Base-by-base conservation (phyloP, 2,329 filamentous ascomycete genomes). In the Byssothecium circinans region DNA sequence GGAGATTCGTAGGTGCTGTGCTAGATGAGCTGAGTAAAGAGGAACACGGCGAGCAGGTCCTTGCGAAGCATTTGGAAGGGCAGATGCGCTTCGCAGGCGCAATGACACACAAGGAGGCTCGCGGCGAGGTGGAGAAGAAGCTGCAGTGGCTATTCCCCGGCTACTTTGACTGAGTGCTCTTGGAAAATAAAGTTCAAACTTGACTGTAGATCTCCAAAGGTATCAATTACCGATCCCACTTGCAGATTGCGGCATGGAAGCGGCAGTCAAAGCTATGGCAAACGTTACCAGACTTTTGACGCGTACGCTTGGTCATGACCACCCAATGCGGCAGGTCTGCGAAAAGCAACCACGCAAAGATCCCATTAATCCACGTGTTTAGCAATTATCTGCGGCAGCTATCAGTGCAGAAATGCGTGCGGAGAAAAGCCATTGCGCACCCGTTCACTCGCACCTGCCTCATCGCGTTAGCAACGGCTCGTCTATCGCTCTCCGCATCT, bases 71-170 rank as follows among this genome's bases (percentile, higher is more conserved):
- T 72, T 82, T 90, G 68, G 86, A 85, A 64, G 89, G 89, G 12
- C 80, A 81, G 29, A 84, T 85, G 50, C 87, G 86, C 67, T 90
- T 89, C 54, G 89, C 89, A 33, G 82, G 95, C 55, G 81, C 83
- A 64, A 95, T 92, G 76, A 96, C 92, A 40, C 88, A 91, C 69
- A 82, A 85, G 33, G 81, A 83, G 40, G 89, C 89, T 20, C 82
- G 91, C 61, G 81, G 81, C 51, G 87, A 92, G 70, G 88, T 87
- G 1, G 80, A 87, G 74, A 82, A 89, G 80, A 92, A 84, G 75
- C 76, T 96, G 43, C 81, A 86, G 64, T 99, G 88, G 78, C 75
- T 99, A 48, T 97, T 96, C 75, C 91, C 91, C 1, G 88, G 86
- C 2, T 91, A 91, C 70, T 89, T 81, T 57, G 71, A 78, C 37